Percentiles rank a stretch among this genome's conserved stretches.
Conservation (phyloP, 768 basidiomycete genomes). For the Pleurotus giganteus region DNA sequence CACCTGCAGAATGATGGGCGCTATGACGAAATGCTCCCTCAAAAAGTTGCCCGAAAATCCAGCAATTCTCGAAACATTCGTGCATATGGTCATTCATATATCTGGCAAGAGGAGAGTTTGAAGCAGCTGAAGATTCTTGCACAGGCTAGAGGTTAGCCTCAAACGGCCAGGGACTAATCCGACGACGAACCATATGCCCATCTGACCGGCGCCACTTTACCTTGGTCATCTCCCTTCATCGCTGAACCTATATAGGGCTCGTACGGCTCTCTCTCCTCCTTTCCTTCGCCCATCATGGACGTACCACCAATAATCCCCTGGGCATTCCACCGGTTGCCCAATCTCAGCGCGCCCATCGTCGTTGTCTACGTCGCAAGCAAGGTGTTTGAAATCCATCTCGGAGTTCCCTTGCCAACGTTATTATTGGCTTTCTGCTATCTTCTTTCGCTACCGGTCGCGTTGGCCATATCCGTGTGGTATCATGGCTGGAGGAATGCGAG, state of each 20-base stretch:
- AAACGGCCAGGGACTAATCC: no score
- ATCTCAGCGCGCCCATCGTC: neutral
- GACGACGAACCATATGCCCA: neutral
- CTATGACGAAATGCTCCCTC: no score
- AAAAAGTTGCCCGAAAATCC: no score
- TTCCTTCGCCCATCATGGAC: slow-evolving; percentile 4
- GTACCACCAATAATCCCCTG: slow-evolving; percentile 7
- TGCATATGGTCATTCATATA: no score
- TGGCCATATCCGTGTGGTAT: slow-evolving; percentile 4
- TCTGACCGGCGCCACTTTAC: no score
- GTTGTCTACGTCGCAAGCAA: slow-evolving; percentile 1
- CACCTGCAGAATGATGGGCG: neutral
- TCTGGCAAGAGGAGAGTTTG: no score
- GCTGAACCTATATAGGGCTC: neutral
- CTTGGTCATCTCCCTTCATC: no score
- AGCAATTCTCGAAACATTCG: no score
- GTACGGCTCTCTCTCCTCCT: neutral
- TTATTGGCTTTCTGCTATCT: neutral
- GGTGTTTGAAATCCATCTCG: neutral
- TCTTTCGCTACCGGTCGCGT: slow-evolving; percentile 7
- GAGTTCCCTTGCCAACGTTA: neutral
- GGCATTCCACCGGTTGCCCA: slow-evolving; percentile 3
- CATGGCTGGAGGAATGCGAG: slow-evolving; percentile 5
- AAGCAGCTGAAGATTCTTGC: no score
- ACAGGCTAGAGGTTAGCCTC: no score